phyloP scores from a whole-genome alignment of 2,329 filamentous ascomycete genomes.

The Cladosporium colombiae region DNA sequence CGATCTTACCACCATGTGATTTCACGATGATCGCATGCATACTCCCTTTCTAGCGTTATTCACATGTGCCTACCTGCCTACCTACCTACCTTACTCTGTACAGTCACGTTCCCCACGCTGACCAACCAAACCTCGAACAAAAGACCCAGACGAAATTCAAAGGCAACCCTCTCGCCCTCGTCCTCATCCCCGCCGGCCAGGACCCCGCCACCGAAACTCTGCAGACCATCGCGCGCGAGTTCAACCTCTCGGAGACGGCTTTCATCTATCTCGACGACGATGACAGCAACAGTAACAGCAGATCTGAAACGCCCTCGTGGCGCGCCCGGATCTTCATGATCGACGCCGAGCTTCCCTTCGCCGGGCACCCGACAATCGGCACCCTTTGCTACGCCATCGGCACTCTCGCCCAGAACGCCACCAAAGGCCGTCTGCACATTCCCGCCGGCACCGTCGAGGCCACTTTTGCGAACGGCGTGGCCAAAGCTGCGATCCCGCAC shows the following conservation, averaged over 20 bases:
- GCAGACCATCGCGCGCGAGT: conserved; percentile 57
- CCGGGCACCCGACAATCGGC: conserved; percentile 59
- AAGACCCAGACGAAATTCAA: conserved; percentile 43
- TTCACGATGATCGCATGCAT: neutral
- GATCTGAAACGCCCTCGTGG: conserved; percentile 37
- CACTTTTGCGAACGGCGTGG: conserved; percentile 43
- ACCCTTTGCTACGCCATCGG: conserved; percentile 52
- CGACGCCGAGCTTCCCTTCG: conserved; percentile 55
- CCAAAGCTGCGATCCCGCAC: conserved; percentile 67
- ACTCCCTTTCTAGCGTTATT: neutral
- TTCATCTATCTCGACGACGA: conserved; percentile 48
- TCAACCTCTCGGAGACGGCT: conserved; percentile 60
- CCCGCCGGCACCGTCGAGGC: conserved; percentile 48
- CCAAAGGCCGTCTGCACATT: conserved; percentile 43
- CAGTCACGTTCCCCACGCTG: neutral
- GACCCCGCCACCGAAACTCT: conserved; percentile 51
- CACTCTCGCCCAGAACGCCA: conserved; percentile 31
- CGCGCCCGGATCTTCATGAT: conserved; percentile 58
- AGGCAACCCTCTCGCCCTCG: conserved; percentile 60
- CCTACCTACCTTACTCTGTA: too few species aligned
- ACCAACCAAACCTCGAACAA: neutral
- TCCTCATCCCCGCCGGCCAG: conserved; percentile 44
- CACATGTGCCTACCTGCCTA: neutral
- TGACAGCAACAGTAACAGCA: neutral
- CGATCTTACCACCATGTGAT: neutral